A percentile compares a stretch with the other conserved stretches of the same genome.
phyloP scores from a whole-genome alignment of 768 basidiomycete species.

The Phylloporus sp. region DNA sequence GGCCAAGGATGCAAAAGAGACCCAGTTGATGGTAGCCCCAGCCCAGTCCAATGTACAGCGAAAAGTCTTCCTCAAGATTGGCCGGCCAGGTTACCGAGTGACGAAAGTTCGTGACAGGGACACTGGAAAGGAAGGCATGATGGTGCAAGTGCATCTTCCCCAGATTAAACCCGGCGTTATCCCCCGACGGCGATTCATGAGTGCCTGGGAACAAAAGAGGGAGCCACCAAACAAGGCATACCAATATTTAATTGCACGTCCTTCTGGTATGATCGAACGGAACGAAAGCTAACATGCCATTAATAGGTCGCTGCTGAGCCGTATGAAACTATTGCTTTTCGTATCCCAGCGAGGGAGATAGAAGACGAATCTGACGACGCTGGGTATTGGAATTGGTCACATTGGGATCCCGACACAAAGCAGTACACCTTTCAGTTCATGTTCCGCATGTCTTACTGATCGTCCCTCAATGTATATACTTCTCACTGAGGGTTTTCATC shows the following conservation, averaged over 20 bases:
- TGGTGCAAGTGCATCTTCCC: conserved; percentile 94
- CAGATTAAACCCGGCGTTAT: conserved; percentile 84
- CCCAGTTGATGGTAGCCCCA: conserved; percentile 83
- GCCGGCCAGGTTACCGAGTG: conserved; percentile 90
- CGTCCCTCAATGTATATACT: conserved; percentile 9
- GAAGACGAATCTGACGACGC: conserved; percentile 92
- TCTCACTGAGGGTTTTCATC: conserved; percentile 2
- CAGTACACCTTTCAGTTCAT: conserved; percentile 98
- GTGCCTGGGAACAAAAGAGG: conserved; percentile 93
- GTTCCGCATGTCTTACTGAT: conserved; percentile 57
- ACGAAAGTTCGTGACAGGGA: conserved; percentile 93
- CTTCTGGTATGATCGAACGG: not conserved
- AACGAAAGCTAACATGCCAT: conserved; percentile 27
- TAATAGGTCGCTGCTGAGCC: conserved; percentile 95
- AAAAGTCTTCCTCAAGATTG: conserved; percentile 97
- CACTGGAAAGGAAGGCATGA: conserved; percentile 91
- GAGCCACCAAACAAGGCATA: conserved; percentile 95
- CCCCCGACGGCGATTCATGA: conserved; percentile 92
- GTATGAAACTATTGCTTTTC: conserved; percentile 99
- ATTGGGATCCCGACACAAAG: conserved; percentile 99
- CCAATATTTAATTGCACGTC: conserved; percentile 92
- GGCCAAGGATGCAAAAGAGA: conserved; percentile 95
- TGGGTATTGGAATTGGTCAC: conserved; percentile 94
- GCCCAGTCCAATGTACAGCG: conserved; percentile 74
- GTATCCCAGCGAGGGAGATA: conserved; percentile 94